These are phyloP conservation scores for Aspergillus hiratsukae DNA, from an alignment of 2,329 filamentous ascomycete genomes.

Conservation along the genomic window DNA sequence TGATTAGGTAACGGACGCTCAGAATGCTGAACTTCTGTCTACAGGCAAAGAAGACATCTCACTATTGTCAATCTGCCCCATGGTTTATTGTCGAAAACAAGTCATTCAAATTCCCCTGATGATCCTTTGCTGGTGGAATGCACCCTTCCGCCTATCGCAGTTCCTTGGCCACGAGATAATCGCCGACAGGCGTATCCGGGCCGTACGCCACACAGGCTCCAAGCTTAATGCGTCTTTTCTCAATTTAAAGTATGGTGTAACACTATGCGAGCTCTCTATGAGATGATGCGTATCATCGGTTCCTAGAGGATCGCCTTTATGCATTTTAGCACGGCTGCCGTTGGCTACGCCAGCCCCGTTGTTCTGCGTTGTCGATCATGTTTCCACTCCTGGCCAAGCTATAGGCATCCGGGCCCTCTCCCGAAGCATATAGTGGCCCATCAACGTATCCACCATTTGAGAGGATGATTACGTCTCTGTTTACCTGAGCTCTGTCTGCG, in stretches of 20 bases:
- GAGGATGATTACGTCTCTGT: conserved; percentile 7
- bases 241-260: not conserved
- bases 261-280: not conserved
- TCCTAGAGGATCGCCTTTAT: not conserved
- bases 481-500: not conserved
- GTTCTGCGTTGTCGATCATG: conserved; percentile 12
- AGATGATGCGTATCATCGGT: not conserved
- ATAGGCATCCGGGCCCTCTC: conserved; percentile 11
- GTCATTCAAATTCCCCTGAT: not conserved
- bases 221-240: not conserved
- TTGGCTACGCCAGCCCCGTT: conserved; percentile 6
- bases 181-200: conserved; percentile 3
- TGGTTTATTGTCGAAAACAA: not conserved
- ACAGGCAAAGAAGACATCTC: not conserved
- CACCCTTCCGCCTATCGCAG: not conserved
- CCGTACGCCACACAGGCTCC: not conserved
- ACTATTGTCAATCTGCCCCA: not conserved
- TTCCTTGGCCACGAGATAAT: not conserved
- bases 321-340: not conserved
- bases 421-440: conserved; percentile 13
- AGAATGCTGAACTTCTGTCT: not conserved
- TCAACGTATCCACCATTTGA: conserved; percentile 1
- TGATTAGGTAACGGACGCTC: not conserved
- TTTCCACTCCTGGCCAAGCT: conserved; percentile 13
- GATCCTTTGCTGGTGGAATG: not conserved